phyloP scores from a whole-genome alignment of 495 filamentous ascomycete genomes.

The Saxispiralis lemnorum region DNA sequence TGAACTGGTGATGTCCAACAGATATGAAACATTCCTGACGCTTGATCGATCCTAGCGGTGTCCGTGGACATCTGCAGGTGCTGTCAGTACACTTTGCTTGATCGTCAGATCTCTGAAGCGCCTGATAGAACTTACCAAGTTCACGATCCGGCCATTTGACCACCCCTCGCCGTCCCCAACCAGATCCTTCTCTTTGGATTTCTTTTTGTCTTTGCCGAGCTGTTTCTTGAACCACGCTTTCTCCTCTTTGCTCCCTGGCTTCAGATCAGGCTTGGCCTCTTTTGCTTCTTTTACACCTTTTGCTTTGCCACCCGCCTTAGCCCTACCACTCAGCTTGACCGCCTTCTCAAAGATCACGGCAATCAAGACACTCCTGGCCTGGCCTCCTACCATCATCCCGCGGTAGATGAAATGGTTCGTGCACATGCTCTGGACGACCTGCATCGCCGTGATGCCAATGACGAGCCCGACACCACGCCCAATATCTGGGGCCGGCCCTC shows the following conservation, averaged over 20 bases:
- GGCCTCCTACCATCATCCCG: slow-evolving; percentile 27
- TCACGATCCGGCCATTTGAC: slow-evolving; percentile 78
- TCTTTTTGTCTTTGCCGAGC: slow-evolving; percentile 27
- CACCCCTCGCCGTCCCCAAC: slow-evolving; percentile 59
- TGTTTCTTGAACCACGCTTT: slow-evolving; percentile 29
- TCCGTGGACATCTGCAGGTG: slow-evolving; percentile 58
- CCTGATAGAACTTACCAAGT: slow-evolving; percentile 27
- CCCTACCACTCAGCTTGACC: slow-evolving; percentile 26
- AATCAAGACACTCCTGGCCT: slow-evolving; percentile 26
- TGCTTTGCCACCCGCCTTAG: slow-evolving; percentile 25
- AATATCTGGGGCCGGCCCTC: slow-evolving; percentile 17
- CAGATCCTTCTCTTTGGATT: slow-evolving; percentile 29
- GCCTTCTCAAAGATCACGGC: slow-evolving; percentile 32
- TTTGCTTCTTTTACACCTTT: slow-evolving; percentile 13
- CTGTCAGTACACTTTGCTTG: too few species aligned
- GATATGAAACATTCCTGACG: slow-evolving; percentile 74
- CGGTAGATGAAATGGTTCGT: slow-evolving; percentile 30
- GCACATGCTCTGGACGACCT: slow-evolving; percentile 23
- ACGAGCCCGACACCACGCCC: slow-evolving; percentile 26
- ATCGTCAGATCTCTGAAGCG: too few species aligned
- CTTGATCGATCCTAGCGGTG: slow-evolving; percentile 74
- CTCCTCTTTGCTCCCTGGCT: slow-evolving; percentile 28
- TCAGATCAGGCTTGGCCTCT: slow-evolving; percentile 18
- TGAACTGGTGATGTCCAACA: slow-evolving; percentile 70
- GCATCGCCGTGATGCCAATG: slow-evolving; percentile 25